These are phyloP conservation scores for Plasmodium berghei DNA, from an alignment of 169 alveolate genomes.

Conservation along the genomic window DNA sequence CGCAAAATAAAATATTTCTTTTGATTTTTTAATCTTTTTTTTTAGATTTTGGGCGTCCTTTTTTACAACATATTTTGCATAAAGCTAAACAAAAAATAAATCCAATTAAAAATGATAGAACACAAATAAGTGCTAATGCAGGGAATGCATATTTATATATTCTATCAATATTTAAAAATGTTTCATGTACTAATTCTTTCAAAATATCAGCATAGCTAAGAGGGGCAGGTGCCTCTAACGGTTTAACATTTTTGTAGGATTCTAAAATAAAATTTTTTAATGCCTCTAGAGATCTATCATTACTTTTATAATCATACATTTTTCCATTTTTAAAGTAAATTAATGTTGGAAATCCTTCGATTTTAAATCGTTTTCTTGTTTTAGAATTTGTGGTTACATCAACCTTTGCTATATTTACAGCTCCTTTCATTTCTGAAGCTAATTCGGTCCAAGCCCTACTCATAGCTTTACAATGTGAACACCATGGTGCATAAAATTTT, in stretches of 20 bases:
- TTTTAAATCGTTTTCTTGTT: constrained; percentile 87
- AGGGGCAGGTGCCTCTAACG: constrained; percentile 66
- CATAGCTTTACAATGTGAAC: constrained; percentile 92
- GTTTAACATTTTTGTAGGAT: constrained; percentile 54
- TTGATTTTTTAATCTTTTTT: not conserved
- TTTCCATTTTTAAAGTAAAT: constrained; percentile 93
- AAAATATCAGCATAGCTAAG: constrained; percentile 31
- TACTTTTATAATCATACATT: constrained; percentile 87
- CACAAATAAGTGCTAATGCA: constrained; percentile 15
- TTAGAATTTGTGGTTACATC: constrained; percentile 87
- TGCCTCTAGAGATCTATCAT: constrained; percentile 82
- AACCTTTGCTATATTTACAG: constrained; percentile 86
- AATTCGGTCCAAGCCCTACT: constrained; percentile 94
- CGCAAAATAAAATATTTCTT: not conserved
- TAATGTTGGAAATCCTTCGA: constrained; percentile 97
- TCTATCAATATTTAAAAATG: constrained; percentile 57
- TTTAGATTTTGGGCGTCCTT: not conserved
- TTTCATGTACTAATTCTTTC: constrained; percentile 47
- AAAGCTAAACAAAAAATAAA: constrained; percentile 14
- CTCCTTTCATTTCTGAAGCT: constrained; percentile 91
- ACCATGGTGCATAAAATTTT: constrained; percentile 95
- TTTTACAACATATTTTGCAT: not conserved
- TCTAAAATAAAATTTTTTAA: constrained; percentile 78
- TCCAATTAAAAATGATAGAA: constrained; percentile 51
- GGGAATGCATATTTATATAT: constrained; percentile 69